These are phyloP conservation scores for Polygonum aviculare DNA, from an alignment of 148 eudicot species.

Conservation along the genomic window DNA sequence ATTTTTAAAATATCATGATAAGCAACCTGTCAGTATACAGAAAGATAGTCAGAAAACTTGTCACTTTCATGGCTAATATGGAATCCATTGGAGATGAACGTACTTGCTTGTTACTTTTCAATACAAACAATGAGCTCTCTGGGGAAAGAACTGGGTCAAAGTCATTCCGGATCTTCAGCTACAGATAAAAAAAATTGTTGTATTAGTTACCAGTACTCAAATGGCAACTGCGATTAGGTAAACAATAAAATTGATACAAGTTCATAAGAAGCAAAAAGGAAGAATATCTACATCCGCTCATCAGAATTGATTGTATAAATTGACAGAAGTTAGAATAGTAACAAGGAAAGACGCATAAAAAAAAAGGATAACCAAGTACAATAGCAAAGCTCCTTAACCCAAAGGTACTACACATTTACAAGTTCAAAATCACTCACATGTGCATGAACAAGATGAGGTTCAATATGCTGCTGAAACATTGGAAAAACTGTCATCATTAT, in stretches of 20 bases:
- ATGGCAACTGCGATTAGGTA: not conserved
- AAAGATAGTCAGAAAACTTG: not conserved
- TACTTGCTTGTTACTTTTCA: slow-evolving; percentile 93
- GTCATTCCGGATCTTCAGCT: slow-evolving; percentile 97
- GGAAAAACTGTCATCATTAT: slow-evolving; percentile 95
- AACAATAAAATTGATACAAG: not conserved
- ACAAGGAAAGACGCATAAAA: not conserved
- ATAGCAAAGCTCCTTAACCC: not conserved
- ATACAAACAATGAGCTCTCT: slow-evolving; percentile 93
- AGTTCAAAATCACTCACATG: slow-evolving; percentile 58
- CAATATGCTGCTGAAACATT: slow-evolving; percentile 97
- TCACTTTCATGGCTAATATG: slow-evolving; percentile 1
- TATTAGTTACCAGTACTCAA: slow-evolving; percentile 1
- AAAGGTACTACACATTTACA: not conserved
- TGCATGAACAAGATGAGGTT: slow-evolving; percentile 99
- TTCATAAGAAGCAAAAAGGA: not conserved
- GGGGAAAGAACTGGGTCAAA: slow-evolving; percentile 99
- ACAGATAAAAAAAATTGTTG: slow-evolving; percentile 17
- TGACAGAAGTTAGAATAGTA: not conserved
- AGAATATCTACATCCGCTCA: not conserved
- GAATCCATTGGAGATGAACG: slow-evolving; percentile 19
- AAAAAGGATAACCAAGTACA: not conserved
- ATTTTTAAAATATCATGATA: slow-evolving; percentile 81
- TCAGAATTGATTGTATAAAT: not conserved
- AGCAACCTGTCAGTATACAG: slow-evolving; percentile 38